A percentile compares a stretch with the other conserved stretches of the same genome.
phyloP scores from a whole-genome alignment of 2,329 filamentous ascomycete species.

The Fonsecaea erecta region DNA sequence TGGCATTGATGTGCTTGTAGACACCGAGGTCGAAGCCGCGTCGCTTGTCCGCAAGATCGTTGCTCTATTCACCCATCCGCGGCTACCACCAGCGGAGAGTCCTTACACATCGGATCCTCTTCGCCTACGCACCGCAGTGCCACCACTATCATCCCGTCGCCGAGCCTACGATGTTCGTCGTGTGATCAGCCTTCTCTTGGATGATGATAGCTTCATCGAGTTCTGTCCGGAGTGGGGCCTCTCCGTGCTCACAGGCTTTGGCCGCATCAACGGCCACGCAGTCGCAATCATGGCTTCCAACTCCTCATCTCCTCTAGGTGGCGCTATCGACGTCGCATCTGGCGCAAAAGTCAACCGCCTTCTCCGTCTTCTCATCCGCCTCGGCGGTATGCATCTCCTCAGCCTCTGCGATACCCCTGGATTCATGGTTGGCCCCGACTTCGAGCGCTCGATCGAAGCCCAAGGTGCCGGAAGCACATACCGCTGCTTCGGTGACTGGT shows the following conservation, averaged over 20 bases:
- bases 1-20: slow-evolving; percentile 32
- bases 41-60: slow-evolving; percentile 32
- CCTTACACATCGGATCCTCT: slow-evolving; percentile 32
- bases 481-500: slow-evolving; percentile 34
- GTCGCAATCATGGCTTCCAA: slow-evolving; percentile 31
- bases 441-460: slow-evolving; percentile 31
- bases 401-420: slow-evolving; percentile 33
- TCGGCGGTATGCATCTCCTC: slow-evolving; percentile 32
- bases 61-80: slow-evolving; percentile 30
- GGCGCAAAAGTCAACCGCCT: slow-evolving; percentile 33
- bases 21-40: slow-evolving; percentile 33
- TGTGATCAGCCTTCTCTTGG: slow-evolving; percentile 31
- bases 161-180: slow-evolving; percentile 31
- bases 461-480: slow-evolving; percentile 32
- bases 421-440: slow-evolving; percentile 33
- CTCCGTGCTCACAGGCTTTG: slow-evolving; percentile 33
- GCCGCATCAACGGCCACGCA: slow-evolving; percentile 31
- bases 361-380: slow-evolving; percentile 30
- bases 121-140: slow-evolving; percentile 31
- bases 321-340: slow-evolving; percentile 30
- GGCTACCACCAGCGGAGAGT: slow-evolving; percentile 29
- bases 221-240: slow-evolving; percentile 32
- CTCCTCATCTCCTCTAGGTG: slow-evolving; percentile 29
- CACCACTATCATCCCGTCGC: slow-evolving; percentile 29
- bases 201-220: slow-evolving; percentile 33